Evolutionary conservation across 2,329 filamentous ascomycete species (phyloP), one percentile per base, ranked within the genome.

Genomic region (Beauveria sp.): DNA sequence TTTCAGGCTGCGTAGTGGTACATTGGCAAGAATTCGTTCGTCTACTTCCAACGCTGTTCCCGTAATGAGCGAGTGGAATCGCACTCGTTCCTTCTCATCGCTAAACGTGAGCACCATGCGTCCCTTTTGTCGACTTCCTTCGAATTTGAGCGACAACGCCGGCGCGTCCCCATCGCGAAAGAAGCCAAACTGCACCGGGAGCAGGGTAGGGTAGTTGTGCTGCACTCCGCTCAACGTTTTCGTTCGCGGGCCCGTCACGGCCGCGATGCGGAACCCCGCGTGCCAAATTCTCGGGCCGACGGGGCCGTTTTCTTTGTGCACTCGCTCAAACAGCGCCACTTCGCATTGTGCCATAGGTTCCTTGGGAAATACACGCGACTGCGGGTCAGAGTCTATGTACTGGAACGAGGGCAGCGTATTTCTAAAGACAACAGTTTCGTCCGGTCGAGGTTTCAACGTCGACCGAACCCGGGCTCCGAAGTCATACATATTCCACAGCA

Each of bases 401-500:
- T 93, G 90, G 66, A 96, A 91, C 28, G 87, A 83, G 50, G 85
- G 84, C 9, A 96, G 76, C 1, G 83, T 86, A 8, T 84, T 82
- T 67, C 88, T 85, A 70, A 90, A 91, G 2, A 89, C 79, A 61
- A 88, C 74, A 2, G 79, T 79, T 74, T 97, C 93, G 58, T 90
- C 88, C 34, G 80, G 79, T 46, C 85, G 83, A 7, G 87, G 85
- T 42, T 85, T 85, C 48, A 96, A 79, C 57, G 85, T 89, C 28
- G 82, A 80, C 69, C 92, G 88, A 2, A 93, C 85, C 68, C 89
- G 91, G 66, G 83, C 83, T 28, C 89, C 90, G 71, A 96, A 93
- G 63, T 96, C 91, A 66, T 92, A 91, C 73, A 96, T 91, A 67
- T 86, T 89, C 85, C 88, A 93, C 12, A 96, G 75, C 65, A 84